These are phyloP conservation scores for Cystofilobasidium bisporidii DNA, from an alignment of 768 basidiomycete species.

Conservation along the genomic window DNA sequence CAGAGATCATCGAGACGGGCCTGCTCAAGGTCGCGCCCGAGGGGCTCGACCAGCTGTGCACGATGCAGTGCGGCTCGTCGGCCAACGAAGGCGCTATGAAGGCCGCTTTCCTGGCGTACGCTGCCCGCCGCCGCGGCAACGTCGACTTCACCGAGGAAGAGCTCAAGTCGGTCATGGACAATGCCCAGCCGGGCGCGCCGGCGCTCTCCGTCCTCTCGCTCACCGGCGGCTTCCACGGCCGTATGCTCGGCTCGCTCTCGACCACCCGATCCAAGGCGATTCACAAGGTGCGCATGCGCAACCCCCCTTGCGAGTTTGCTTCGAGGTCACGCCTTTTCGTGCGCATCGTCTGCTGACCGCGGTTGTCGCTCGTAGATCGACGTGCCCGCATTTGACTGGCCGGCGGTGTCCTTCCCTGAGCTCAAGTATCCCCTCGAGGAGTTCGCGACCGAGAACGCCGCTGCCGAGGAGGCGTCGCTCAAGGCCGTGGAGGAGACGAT, in stretches of 20 bases:
- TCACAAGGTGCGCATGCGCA: constrained; percentile 42
- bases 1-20: constrained; percentile 36
- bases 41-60: constrained; percentile 39
- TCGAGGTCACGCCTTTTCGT: neutral
- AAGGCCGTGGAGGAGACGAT: constrained; percentile 37
- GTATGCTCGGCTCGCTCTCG: constrained; percentile 42
- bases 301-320: too few relatives aligned
- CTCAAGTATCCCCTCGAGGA: constrained; percentile 43
- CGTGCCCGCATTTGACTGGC: constrained; percentile 45
- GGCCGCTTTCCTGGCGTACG: constrained; percentile 40
- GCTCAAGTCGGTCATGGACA: constrained; percentile 39
- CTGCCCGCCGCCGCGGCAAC: constrained; percentile 35
- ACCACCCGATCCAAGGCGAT: constrained; percentile 43
- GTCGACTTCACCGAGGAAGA: constrained; percentile 39
- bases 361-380: constrained; percentile 34
- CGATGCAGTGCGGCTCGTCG: constrained; percentile 36
- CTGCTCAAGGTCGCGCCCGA: constrained; percentile 42
- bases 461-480: constrained; percentile 39
- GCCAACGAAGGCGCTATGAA: constrained; percentile 31
- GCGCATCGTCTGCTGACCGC: neutral
- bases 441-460: constrained; percentile 39
- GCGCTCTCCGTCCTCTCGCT: constrained; percentile 41
- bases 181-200: constrained; percentile 41
- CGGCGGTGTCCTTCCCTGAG: constrained; percentile 41
- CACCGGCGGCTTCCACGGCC: constrained; percentile 43